Conservation (phyloP, 2,329 filamentous ascomycete species). For the Pochonia chlamydosporia region DNA sequence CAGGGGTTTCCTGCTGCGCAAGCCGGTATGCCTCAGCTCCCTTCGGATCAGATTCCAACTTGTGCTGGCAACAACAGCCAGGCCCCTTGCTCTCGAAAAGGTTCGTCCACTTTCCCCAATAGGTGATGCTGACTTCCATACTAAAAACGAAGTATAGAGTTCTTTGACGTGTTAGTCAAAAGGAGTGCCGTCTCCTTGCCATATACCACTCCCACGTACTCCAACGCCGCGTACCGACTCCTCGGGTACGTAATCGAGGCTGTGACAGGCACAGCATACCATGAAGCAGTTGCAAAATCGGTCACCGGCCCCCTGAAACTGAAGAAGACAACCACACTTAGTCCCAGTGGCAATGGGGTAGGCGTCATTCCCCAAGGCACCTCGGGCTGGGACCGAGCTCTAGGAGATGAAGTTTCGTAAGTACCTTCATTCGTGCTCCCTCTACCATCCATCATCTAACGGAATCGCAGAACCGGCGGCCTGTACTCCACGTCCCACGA, state of each 20-base stretch:
- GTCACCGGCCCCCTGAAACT: constrained; percentile 8
- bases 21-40: constrained; percentile 9
- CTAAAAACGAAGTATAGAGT: constrained; percentile 9
- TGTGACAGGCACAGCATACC: constrained; percentile 14
- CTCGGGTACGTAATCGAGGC: constrained; percentile 16
- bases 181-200: constrained; percentile 13
- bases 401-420: constrained; percentile 11
- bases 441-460: neutral
- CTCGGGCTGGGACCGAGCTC: constrained; percentile 4
- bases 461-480: constrained; percentile 5
- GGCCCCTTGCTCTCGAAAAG: constrained; percentile 5
- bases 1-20: constrained; percentile 6
- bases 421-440: neutral
- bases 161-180: constrained; percentile 11
- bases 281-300: constrained; percentile 1
- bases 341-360: neutral
- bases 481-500: constrained; percentile 8
- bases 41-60: constrained; percentile 7
- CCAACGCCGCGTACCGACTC: constrained; percentile 17
- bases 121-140: too few relatives aligned
- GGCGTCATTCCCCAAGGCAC: constrained; percentile 10
- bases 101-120: too few relatives aligned
- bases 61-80: constrained; percentile 11
- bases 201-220: constrained; percentile 14
- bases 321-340: constrained; percentile 4